Evolutionary conservation across 331 rosid genomes (phyloP), one percentile per base, ranked within the genome.

Genomic region (Cydonia oblonga): DNA sequence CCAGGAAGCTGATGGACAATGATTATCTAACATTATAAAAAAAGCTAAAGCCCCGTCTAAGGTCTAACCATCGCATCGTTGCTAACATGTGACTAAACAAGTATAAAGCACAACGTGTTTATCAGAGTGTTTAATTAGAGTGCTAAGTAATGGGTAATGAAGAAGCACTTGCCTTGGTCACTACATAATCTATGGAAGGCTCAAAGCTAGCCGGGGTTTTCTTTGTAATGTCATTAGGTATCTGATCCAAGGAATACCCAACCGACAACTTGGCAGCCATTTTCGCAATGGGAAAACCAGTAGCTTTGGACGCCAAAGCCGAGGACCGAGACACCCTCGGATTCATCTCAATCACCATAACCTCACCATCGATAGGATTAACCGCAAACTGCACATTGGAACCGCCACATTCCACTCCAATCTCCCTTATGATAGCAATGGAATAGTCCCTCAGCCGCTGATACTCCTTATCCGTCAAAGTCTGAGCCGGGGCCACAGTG

Each of bases 111-210:
- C 20, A 49, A 16, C 54, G 4, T 2, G 54, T 16, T 16, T 49
- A 49, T 16, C 54, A 49, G n/a, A 9, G 42, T 30, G 24, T 18
- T 53, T 23, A 33, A 35, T 56, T n/a, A 35, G 3, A 56, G 13
- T 10, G 4, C 28, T 7, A 13, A 19, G 24, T 9, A 3, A 71
- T 22, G 22, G 33, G 5, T 16, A 68, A 74, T 16, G 62, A 53
- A 57, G 44, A 60, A 77, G 40, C 42, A 69, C 86, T 78, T 80
- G 77, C 98, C 90, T 95, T 95, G 23, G 99, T 91, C 44, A 95
- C 99, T 73, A 95, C 99, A 74, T 95, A 95, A 86, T 95, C 99
- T 24, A 95, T 95, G 38, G 97, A 95, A 75, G 99, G 99, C 86
- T 95, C 96, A 69, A 88, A 95, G 75, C 99, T 91, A 51, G 99